Base-by-base conservation (phyloP, 78 protist genomes). In the Dictyostelium citrinum region DNA sequence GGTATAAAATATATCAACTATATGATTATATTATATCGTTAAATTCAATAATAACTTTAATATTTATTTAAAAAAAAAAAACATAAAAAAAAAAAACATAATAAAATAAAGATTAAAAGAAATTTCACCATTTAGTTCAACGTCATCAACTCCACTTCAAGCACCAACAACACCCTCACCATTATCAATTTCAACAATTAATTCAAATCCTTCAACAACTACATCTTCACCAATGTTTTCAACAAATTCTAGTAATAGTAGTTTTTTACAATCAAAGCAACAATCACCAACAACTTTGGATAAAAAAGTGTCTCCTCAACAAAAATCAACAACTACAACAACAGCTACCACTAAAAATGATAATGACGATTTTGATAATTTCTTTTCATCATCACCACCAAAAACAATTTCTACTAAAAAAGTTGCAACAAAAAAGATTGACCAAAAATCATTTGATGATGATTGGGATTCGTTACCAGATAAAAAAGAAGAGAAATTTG, bases 381-480 rank as follows among this genome's bases (percentile, higher is more conserved):
- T 78, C 39, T 58, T 61, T 35, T 37, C 55, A 41, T n/a, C 82
- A 51, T 37, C 74, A 68, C 49, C 85, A 29, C 67, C 83, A 61
- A 46, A 67, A 68, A 5, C 60, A 31, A 55, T 20, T 24, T 5
- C 74, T 8, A 49, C 46, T 6, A 43, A 45, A 46, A 83, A 55
- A n/a, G 24, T 35, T 24, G 43, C 82, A 20, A 35, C 85, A 11
- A 88, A 78, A 67, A 58, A 68, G 46, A 78, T 88, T 46, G 75
- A 45, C 27, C 51, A 24, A 68, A 60, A 88, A 31, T 61, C 84
- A 45, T 88, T 88, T 37, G 93, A 88, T 78, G 93, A 86, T 39
- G 92, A 88, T 58, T 88, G 93, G 93, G 93, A 88, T 78, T 60
- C 93, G 4, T 61, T 68, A 29, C 93, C 93, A 22, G 86, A 72